phyloP scores from a whole-genome alignment of 1,284 basidiomycete species.

The Fistulinella cinereoalba region DNA sequence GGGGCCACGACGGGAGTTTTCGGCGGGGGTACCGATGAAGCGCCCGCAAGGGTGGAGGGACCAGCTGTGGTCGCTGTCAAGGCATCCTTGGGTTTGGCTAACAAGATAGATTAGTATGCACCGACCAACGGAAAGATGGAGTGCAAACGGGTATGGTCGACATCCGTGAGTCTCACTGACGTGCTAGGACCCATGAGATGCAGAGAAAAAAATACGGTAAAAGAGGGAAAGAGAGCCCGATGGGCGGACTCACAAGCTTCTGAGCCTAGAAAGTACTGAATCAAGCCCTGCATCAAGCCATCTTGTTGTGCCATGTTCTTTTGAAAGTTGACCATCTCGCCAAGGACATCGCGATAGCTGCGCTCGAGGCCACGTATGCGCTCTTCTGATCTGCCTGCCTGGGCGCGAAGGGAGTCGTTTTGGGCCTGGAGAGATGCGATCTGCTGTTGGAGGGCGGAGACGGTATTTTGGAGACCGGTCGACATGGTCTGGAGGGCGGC shows the following conservation, averaged over 20 bases:
- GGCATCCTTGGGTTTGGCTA: slow-evolving; percentile 27
- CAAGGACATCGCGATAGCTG: slow-evolving; percentile 75
- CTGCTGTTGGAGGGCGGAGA: slow-evolving; percentile 27
- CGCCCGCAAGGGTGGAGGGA: slow-evolving; percentile 12
- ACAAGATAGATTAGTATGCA: slow-evolving; percentile 6
- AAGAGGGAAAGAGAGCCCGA: not conserved
- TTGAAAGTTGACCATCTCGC: slow-evolving; percentile 83
- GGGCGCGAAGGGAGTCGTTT: slow-evolving; percentile 41
- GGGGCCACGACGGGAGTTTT: slow-evolving; percentile 23
- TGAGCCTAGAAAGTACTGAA: slow-evolving; percentile 76
- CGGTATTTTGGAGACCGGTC: slow-evolving; percentile 24
- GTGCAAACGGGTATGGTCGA: not conserved
- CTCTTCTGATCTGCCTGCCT: slow-evolving; percentile 60
- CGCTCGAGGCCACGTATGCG: slow-evolving; percentile 60
- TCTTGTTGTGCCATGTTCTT: slow-evolving; percentile 85
- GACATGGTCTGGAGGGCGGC: slow-evolving; percentile 28
- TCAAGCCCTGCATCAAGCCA: slow-evolving; percentile 76
- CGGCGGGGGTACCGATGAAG: slow-evolving; percentile 15
- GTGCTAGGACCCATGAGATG: too few relatives aligned
- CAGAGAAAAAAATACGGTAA: not conserved
- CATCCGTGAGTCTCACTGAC: too few relatives aligned
- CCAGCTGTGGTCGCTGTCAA: slow-evolving; percentile 10
- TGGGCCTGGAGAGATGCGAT: slow-evolving; percentile 25
- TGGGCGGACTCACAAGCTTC: slow-evolving; percentile 57
- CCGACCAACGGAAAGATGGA: not conserved